A percentile compares a stretch with the other conserved stretches of the same genome.
Evolutionary conservation across 2,329 filamentous ascomycete genomes (phyloP).

Genomic region (Colletotrichum cuscutae): DNA sequence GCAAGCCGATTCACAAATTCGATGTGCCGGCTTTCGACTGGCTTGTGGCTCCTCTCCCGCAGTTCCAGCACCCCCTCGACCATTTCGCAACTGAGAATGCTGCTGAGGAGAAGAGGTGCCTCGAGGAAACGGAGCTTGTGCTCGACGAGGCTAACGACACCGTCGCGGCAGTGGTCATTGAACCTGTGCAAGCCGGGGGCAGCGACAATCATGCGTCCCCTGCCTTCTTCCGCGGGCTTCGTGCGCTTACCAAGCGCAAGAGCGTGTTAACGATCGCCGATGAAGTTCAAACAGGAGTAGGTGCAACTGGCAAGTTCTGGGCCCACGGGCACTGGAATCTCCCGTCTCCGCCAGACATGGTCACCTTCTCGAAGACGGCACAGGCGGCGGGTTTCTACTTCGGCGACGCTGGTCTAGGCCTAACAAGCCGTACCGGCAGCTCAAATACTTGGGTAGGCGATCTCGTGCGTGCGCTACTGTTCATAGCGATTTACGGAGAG

Average conservation of each 20-base stretch:
- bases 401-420: constrained; percentile 81
- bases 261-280: constrained; percentile 89
- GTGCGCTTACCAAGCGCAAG: constrained; percentile 81
- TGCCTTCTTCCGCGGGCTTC: constrained; percentile 85
- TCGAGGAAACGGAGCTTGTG: constrained; percentile 84
- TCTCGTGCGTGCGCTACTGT: constrained; percentile 84
- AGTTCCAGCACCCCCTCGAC: constrained; percentile 87
- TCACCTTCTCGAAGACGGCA: constrained; percentile 95
- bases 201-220: constrained; percentile 94
- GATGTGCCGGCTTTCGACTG: constrained; percentile 96
- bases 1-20: constrained; percentile 94
- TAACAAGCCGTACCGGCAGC: constrained; percentile 94
- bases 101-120: constrained; percentile 81
- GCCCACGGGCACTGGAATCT: constrained; percentile 96
- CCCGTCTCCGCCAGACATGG: constrained; percentile 84
- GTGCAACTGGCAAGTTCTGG: constrained; percentile 95
- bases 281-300: constrained; percentile 93
- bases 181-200: constrained; percentile 93
- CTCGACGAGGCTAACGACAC: constrained; percentile 83
- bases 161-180: constrained; percentile 83
- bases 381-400: constrained; percentile 95
- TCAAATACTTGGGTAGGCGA: constrained; percentile 99
- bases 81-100: constrained; percentile 83
- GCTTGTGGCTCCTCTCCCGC: constrained; percentile 91
- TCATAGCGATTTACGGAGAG: constrained; percentile 86